phyloP scores from a whole-genome alignment of 495 filamentous ascomycete species.

The Tuber umbilicatum region DNA sequence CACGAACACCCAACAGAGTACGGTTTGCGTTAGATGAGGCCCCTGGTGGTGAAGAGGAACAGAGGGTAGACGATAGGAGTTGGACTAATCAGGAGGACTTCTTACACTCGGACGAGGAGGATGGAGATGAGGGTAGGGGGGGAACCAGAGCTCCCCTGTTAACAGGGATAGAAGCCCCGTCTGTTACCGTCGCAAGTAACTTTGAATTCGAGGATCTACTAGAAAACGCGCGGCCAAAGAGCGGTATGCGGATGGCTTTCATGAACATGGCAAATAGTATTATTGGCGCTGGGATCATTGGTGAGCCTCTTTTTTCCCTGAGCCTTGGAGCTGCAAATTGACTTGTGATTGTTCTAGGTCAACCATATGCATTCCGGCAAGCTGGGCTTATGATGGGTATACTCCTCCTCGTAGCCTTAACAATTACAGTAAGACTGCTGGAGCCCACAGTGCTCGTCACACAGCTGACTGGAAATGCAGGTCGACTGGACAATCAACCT shows the following conservation, averaged over 20 bases:
- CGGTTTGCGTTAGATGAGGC: slow-evolving; percentile 69
- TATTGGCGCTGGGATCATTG: slow-evolving; percentile 96
- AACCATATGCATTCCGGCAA: slow-evolving; percentile 89
- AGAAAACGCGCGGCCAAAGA: slow-evolving; percentile 52
- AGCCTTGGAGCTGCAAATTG: slow-evolving; percentile 2
- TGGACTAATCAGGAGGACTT: slow-evolving; percentile 45
- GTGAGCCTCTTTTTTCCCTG: slow-evolving; percentile 25
- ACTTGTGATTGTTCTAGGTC: slow-evolving; percentile 46
- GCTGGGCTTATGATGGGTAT: slow-evolving; percentile 77
- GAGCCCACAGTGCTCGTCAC: slow-evolving; percentile 2
- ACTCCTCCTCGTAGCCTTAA: slow-evolving; percentile 68
- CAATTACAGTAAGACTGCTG: slow-evolving; percentile 53
- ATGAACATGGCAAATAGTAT: slow-evolving; percentile 99
- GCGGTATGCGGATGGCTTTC: slow-evolving; percentile 64
- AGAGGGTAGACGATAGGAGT: slow-evolving; percentile 44
- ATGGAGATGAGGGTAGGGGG: slow-evolving; percentile 21
- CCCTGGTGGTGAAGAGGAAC: slow-evolving; percentile 33
- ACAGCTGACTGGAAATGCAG: slow-evolving; percentile 24
- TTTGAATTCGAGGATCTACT: slow-evolving; percentile 40
- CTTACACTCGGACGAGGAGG: slow-evolving; percentile 45
- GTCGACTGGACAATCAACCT: slow-evolving; percentile 96
- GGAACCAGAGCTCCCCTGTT: slow-evolving; percentile 60
- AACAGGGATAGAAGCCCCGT: slow-evolving; percentile 80
- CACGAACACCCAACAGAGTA: slow-evolving; percentile 77
- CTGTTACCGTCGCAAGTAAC: slow-evolving; percentile 59